phyloP scores from a whole-genome alignment of 768 basidiomycete species.

The Psilocybe cyanescens region DNA sequence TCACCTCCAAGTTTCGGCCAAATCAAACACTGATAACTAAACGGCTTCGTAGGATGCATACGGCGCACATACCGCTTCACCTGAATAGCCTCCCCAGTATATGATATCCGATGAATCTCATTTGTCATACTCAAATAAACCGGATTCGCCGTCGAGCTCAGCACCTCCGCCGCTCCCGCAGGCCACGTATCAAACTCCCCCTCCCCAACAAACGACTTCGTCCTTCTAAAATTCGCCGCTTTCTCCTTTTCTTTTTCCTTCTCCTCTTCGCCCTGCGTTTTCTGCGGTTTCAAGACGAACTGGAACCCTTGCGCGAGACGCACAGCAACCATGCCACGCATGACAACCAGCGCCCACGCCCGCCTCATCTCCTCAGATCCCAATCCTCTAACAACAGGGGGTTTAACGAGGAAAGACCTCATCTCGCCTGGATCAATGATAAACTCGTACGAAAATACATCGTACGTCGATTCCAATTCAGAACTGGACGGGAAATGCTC shows the following conservation, averaged over 20 bases:
- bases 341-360: slow-evolving; percentile 78
- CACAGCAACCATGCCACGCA: slow-evolving; percentile 94
- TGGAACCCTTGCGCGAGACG: slow-evolving; percentile 95
- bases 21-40: slow-evolving; percentile 86
- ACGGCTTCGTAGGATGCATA: slow-evolving; percentile 62
- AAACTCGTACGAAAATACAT: slow-evolving; percentile 87
- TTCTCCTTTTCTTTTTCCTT: slow-evolving; percentile 29
- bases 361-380: slow-evolving; percentile 58
- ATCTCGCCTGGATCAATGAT: slow-evolving; percentile 85
- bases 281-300: slow-evolving; percentile 67
- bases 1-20: slow-evolving; percentile 87
- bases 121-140: slow-evolving; percentile 95
- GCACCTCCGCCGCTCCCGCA: slow-evolving; percentile 66
- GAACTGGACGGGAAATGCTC: slow-evolving; percentile 82
- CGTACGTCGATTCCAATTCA: slow-evolving; percentile 78
- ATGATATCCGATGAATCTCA: slow-evolving; percentile 92
- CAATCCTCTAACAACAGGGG: slow-evolving; percentile 50
- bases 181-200: slow-evolving; percentile 62
- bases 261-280: slow-evolving; percentile 31
- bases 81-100: slow-evolving; percentile 88
- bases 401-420: slow-evolving; percentile 84
- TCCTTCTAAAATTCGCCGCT: slow-evolving; percentile 40
- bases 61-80: slow-evolving; percentile 85
- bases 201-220: slow-evolving; percentile 57
- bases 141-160: slow-evolving; percentile 63